Base-by-base conservation (phyloP, 225 moss, liverwort and hornwort genomes). In the Polytrichum formosum region DNA sequence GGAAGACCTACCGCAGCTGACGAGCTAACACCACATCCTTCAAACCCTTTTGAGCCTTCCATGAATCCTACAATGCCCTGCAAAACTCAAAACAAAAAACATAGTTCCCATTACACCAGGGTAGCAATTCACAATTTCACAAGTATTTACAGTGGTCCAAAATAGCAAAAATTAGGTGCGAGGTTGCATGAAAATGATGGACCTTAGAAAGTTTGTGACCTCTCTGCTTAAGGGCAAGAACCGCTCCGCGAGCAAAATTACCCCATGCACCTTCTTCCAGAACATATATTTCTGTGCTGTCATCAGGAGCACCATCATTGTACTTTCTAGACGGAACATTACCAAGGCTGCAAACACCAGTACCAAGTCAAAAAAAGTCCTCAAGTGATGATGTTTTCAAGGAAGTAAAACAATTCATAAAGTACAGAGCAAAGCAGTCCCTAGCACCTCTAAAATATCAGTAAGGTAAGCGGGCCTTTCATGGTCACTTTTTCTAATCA, bases 21-120 rank as follows among this genome's bases (percentile, higher is more conserved):
- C 68, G 98, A 98, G 76, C 98, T 98, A 64, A 98, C 76, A 74
- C 98, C 98, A 76, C 92, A 92, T 63, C 98, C 98, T 79, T 94
- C 98, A 75, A 92, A 98, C 58, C 94, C 98, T 76, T 72, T 67
- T 62, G 90, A 82, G 55, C 92, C 98, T 62, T 98, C 90, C 81
- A 98, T 54, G 65, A 83, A 91, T 74, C 98, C 98, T 64, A 88
- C 64, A 28, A 98, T 84, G 20, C 98, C 98, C 98, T 98, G 81
- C 69, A 69, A 67, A 67, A 73, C 1, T 13, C 37, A 37, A 46
- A 37, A 35, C 35, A 37, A 46, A 46, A 46, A 46, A 4, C 13
- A 46, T 3, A 46, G 13, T 16, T 46, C 46, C 46, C 13, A 46
- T 16, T 46, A 46, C 46, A 46, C 13, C 46, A 6, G 16, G 13